These are phyloP conservation scores for Oryza officinalis DNA, from an alignment of 176 grass and related monocot genomes.

Conservation along the genomic window DNA sequence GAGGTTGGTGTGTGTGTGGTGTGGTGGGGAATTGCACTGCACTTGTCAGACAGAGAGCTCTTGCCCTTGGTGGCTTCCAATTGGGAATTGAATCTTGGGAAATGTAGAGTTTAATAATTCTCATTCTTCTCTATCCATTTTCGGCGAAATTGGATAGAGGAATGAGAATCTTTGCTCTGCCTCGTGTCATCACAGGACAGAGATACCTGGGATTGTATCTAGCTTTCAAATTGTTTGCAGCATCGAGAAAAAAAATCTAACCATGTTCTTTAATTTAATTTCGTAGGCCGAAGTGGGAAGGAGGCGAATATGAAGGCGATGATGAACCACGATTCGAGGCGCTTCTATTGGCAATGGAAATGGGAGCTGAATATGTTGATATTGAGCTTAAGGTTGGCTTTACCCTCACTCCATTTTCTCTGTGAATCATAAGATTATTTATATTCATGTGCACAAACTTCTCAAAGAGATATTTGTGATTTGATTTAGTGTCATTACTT, in stretches of 20 bases:
- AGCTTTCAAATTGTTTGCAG: background rate
- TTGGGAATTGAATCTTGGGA: background rate
- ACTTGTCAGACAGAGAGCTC: no score
- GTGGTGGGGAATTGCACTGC: background rate
- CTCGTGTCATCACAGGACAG: background rate
- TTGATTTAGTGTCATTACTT: background rate
- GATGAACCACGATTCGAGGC: slow-evolving; percentile 69
- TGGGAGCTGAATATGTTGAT: slow-evolving; percentile 93
- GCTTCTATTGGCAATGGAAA: slow-evolving; percentile 73
- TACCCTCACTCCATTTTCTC: background rate
- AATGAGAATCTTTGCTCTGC: background rate
- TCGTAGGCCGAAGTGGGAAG: slow-evolving; percentile 94
- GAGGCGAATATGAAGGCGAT: slow-evolving; percentile 85
- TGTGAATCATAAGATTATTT: background rate
- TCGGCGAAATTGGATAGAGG: background rate
- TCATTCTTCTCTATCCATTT: no score
- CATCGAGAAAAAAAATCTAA: background rate
- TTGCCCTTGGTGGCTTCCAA: background rate
- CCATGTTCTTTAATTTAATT: background rate
- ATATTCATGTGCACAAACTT: background rate
- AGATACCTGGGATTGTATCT: background rate
- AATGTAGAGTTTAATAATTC: background rate
- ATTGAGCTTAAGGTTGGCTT: slow-evolving; percentile 84
- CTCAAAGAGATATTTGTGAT: background rate
- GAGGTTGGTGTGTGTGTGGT: background rate